Percentiles rank a stretch among this genome's conserved stretches.
phyloP scores from a whole-genome alignment of 2,329 filamentous ascomycete species.

The Penicillium frequentans region DNA sequence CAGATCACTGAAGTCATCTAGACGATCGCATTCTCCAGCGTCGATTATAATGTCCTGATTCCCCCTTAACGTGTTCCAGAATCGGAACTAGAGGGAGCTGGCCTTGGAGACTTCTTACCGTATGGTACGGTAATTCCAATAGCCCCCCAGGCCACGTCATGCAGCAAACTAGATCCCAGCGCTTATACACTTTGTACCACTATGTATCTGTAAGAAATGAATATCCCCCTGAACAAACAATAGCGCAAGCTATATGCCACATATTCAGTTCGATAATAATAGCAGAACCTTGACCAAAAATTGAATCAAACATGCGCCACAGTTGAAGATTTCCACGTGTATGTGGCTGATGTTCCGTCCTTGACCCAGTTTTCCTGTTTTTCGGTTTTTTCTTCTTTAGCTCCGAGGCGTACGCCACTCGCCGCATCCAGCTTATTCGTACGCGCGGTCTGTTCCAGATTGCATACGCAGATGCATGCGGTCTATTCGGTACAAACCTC shows the following conservation, averaged over 20 bases:
- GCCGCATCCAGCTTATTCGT: neutral
- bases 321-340: neutral
- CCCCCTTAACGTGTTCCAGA: neutral
- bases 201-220: neutral
- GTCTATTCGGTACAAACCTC: neutral
- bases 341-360: neutral
- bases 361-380: neutral
- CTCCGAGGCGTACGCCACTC: neutral
- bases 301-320: neutral
- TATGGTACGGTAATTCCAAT: slow-evolving; percentile 11
- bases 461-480: neutral
- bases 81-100: neutral
- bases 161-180: neutral
- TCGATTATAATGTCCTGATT: neutral
- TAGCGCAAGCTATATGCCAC: neutral
- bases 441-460: neutral
- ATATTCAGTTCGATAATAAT: too few species aligned
- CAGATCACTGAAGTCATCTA: neutral
- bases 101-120: neutral
- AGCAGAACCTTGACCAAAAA: too few species aligned
- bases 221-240: neutral
- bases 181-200: neutral
- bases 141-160: slow-evolving; percentile 14
- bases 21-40: neutral
- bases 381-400: neutral